phyloP scores from a whole-genome alignment of 139 green algal species.

The Micractinium sp. region DNA sequence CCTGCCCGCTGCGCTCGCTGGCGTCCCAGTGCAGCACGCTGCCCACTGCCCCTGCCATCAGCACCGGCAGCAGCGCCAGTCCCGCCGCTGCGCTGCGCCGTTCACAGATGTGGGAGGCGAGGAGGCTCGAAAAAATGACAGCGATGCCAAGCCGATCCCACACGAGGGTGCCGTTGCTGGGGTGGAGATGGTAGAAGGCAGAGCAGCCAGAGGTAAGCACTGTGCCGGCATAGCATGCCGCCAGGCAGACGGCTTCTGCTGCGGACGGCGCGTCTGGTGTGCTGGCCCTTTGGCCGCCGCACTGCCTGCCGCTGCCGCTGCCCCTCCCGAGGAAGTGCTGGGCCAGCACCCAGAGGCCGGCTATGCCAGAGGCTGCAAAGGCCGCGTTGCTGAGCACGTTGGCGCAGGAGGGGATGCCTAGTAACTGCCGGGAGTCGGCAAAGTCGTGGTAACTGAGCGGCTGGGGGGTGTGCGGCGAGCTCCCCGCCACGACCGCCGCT shows the following conservation, averaged over 20 bases:
- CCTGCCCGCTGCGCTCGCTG: neutral
- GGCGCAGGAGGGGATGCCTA: neutral
- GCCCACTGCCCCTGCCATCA: neutral
- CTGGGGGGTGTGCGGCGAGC: too few species aligned
- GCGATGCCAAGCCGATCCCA: neutral
- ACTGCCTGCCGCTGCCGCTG: neutral
- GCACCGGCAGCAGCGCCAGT: neutral
- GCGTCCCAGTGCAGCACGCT: neutral
- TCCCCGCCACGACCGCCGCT: too few species aligned
- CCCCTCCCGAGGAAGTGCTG: neutral
- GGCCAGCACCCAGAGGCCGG: neutral
- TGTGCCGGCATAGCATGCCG: neutral
- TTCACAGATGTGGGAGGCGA: neutral
- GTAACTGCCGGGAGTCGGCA: neutral
- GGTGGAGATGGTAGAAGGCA: neutral
- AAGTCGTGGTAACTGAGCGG: too few species aligned
- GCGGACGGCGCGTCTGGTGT: neutral
- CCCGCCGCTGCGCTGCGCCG: neutral
- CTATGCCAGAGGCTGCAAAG: neutral
- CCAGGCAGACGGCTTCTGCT: neutral
- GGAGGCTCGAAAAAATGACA: neutral
- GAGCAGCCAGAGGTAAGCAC: neutral
- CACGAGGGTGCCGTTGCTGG: neutral
- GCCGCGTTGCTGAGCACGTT: neutral
- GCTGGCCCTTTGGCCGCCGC: too few species aligned